Base-by-base conservation (phyloP, 805 yeast species). In the Yarrowia divulgata region DNA sequence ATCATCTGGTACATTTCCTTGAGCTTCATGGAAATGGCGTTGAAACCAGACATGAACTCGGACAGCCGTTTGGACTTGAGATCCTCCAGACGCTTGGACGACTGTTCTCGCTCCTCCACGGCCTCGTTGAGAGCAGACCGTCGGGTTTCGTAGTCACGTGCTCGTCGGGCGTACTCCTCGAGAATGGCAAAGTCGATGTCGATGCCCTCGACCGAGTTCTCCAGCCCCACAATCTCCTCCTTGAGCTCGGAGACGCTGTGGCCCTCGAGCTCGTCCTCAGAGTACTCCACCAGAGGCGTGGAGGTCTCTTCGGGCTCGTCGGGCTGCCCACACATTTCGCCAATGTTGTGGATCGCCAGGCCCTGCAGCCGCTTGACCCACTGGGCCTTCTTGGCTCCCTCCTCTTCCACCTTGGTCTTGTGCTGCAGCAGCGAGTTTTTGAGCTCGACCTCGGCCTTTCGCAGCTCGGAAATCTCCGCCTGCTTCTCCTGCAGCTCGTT, bases 1-100 rank as follows among this genome's bases (percentile, higher is more conserved):
- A 95, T 95, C 96, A 95, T 91, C 76, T 93, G 97, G 75, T 95
- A 95, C 98, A 95, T 93, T 74, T 92, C 97, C 77, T 94, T 95
- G 72, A 95, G 84, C 8, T 97, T 90, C 77, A 88, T 82, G 0
- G 98, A 92, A 37, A 95, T 95, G 23, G 87, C 84, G 72, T 88
- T 86, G 80, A 96, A 95, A 0, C 99, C 99, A 71, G 85, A 87
- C 97, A 93, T 93, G 75, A 95, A 95, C 77, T 95, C 98, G 71
- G 88, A 93, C 68, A 90, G 82, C 67, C 98, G 82, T 70, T 84
- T 87, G 69, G 89, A 85, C 76, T 89, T 89, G 73, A 92, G 81
- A 16, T 86, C 89, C 74, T 91, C 97, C 67, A 88, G 84, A 62
- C 81, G 79, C 55, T 79, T 82, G 72, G 90, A 87, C 70, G 87